phyloP scores from a whole-genome alignment of 257 asterid species.

The Solanum habrochaites region DNA sequence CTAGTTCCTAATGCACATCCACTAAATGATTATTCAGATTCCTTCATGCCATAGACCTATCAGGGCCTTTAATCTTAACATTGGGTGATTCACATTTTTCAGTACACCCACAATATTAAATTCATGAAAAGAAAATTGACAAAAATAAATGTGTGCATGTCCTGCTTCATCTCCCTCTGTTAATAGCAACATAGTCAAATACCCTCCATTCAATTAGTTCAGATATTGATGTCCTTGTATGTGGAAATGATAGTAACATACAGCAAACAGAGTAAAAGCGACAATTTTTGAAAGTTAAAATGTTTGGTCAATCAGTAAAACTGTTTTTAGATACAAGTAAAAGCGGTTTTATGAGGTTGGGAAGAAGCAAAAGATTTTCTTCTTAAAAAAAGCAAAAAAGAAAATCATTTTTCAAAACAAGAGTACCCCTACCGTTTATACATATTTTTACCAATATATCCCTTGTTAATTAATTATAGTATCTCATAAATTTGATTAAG shows the following conservation, averaged over 20 bases:
- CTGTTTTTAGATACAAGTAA: neutral
- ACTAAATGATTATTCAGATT: neutral
- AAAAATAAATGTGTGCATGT: neutral
- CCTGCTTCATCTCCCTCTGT: neutral
- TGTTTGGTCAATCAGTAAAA: neutral
- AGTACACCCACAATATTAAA: neutral
- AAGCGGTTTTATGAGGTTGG: neutral
- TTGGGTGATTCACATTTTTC: neutral
- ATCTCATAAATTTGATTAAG: neutral
- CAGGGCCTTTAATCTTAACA: neutral
- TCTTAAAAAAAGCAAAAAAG: neutral
- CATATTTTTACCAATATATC: neutral
- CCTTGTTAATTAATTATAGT: neutral
- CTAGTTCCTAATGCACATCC: neutral
- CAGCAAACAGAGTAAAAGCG: neutral
- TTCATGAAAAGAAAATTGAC: neutral
- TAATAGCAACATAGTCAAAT: neutral
- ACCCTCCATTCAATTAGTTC: neutral
- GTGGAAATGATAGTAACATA: neutral
- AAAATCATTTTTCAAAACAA: neutral
- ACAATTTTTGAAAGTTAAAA: neutral
- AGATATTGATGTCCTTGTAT: neutral
- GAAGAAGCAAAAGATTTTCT: neutral
- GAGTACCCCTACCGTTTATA: neutral
- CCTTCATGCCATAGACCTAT: neutral